phyloP scores from a whole-genome alignment of 2,329 filamentous ascomycete species.

The Dactylellina haptotyla region DNA sequence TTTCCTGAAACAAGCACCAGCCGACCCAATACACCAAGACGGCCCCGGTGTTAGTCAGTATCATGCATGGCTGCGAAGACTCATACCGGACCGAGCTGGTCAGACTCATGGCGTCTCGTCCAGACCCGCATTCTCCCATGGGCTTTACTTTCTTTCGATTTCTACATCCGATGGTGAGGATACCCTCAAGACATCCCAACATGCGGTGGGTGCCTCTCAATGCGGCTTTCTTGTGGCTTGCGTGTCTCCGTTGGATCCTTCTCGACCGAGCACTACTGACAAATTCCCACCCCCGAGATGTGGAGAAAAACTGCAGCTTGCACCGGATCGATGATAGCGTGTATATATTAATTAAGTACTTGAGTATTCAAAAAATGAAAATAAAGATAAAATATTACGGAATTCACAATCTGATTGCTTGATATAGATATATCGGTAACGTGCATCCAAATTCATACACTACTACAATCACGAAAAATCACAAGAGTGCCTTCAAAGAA shows the following conservation, averaged over 20 bases:
- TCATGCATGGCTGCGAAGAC: slow-evolving; percentile 4
- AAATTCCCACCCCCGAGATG: background rate
- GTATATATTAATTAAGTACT: no score
- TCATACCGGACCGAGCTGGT: no score
- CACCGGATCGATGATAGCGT: no score
- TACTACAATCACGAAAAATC: background rate
- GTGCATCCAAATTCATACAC: slow-evolving; percentile 1
- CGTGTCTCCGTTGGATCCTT: slow-evolving; percentile 2
- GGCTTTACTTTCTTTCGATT: no score
- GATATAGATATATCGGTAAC: background rate
- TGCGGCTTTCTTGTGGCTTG: background rate
- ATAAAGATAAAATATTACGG: background rate
- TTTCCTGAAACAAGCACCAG: slow-evolving; percentile 38
- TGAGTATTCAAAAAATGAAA: no score
- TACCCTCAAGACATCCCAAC: no score
- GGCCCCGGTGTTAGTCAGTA: slow-evolving; percentile 13
- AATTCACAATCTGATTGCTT: slow-evolving; percentile 7
- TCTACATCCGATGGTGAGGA: background rate
- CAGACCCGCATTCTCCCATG: no score
- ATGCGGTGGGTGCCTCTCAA: no score
- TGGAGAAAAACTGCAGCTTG: no score
- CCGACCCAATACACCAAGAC: background rate
- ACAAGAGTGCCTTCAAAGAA: background rate
- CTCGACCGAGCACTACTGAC: background rate
- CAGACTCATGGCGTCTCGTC: no score